Conservation (phyloP, 306 rosid genomes). For the Inga leiocalycina region DNA sequence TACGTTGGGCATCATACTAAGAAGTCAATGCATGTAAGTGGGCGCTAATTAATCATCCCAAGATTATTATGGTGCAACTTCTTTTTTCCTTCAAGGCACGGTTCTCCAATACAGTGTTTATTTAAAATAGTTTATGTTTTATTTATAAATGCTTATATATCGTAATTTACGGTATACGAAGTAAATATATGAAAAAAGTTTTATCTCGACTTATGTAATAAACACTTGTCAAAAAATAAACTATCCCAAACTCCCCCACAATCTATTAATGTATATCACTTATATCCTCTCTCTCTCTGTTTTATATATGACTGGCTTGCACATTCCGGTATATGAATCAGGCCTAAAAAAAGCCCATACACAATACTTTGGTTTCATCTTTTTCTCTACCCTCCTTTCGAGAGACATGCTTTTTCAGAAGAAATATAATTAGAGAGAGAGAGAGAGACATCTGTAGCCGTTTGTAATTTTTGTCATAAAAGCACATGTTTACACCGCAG, state of each 20-base stretch:
- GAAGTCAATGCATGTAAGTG: too few relatives aligned
- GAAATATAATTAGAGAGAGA: background rate
- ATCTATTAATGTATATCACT: background rate
- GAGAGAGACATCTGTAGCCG: background rate
- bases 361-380: background rate
- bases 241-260: background rate
- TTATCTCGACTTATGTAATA: too few relatives aligned
- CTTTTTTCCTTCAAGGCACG: background rate
- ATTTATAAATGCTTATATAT: too few relatives aligned
- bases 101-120: background rate
- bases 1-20: too few relatives aligned
- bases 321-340: background rate
- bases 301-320: background rate
- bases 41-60: background rate
- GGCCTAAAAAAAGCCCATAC: conserved; percentile 35
- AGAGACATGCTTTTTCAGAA: background rate
- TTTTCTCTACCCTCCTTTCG: background rate
- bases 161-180: too few relatives aligned
- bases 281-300: background rate
- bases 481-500: background rate
- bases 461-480: background rate
- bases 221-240: too few relatives aligned
- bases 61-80: conserved; percentile 25
- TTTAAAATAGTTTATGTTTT: too few relatives aligned
- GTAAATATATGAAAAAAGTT: too few relatives aligned